These are phyloP conservation scores for Tephrocybe sp. DNA, from an alignment of 768 basidiomycete genomes.

Conservation along the genomic window DNA sequence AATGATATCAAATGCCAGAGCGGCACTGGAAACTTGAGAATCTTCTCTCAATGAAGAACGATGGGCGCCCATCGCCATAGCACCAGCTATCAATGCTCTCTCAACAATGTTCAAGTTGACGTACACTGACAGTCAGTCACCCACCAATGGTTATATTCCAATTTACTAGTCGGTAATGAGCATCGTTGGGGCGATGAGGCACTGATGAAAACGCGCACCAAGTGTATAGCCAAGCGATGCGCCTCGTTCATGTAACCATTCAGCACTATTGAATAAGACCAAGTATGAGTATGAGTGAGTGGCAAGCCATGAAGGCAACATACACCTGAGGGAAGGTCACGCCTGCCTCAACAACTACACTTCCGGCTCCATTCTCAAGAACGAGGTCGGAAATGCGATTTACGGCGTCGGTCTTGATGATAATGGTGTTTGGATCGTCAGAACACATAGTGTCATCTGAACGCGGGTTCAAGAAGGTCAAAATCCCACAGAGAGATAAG, in stretches of 20 bases:
- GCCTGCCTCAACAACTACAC: slow-evolving; percentile 34
- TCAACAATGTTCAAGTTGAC: background rate
- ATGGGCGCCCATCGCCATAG: slow-evolving; percentile 38
- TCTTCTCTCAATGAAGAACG: slow-evolving; percentile 38
- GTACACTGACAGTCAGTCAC: background rate
- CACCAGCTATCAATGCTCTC: slow-evolving; percentile 23
- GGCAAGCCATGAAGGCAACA: background rate
- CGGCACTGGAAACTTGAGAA: slow-evolving; percentile 34
- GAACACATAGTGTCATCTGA: slow-evolving; percentile 38
- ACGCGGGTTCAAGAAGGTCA: background rate
- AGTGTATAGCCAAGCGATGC: slow-evolving; percentile 33
- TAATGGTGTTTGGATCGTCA: slow-evolving; percentile 32
- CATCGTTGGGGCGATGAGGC: background rate
- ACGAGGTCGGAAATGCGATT: slow-evolving; percentile 31
- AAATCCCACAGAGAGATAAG: background rate
- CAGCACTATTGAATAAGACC: slow-evolving; percentile 20
- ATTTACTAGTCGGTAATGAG: slow-evolving; percentile 24
- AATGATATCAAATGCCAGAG: slow-evolving; percentile 33
- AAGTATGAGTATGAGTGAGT: background rate
- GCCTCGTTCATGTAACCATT: slow-evolving; percentile 33
- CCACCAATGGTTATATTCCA: slow-evolving; percentile 38
- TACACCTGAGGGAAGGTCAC: slow-evolving; percentile 36
- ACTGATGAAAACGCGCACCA: slow-evolving; percentile 15
- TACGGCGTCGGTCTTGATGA: slow-evolving; percentile 33
- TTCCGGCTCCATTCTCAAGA: slow-evolving; percentile 25